A percentile compares a stretch with the other conserved stretches of the same genome.
Conservation (phyloP, 192 early-diverging fungal genomes). For the Rhizophagus prolifer region DNA sequence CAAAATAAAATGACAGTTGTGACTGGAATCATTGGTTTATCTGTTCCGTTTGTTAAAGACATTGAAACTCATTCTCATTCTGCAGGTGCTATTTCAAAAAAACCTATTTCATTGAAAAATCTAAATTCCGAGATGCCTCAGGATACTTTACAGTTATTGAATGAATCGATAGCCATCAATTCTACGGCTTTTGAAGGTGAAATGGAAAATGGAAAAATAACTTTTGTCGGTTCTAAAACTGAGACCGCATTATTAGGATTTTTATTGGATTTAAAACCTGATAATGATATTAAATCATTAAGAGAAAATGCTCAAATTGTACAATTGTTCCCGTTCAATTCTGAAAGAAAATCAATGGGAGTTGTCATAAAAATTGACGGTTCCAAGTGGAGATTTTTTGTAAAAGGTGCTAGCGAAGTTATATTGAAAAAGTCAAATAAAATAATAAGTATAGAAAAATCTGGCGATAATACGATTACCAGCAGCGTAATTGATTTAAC, state of each 20-base stretch:
- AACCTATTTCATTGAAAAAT: slow-evolving; percentile 43
- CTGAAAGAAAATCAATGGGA: slow-evolving; percentile 91
- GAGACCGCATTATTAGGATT: slow-evolving; percentile 90
- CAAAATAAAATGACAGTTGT: slow-evolving; percentile 99
- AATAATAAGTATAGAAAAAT: slow-evolving; percentile 58
- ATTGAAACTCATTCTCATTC: slow-evolving; percentile 30
- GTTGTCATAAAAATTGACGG: slow-evolving; percentile 57
- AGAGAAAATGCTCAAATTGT: slow-evolving; percentile 61
- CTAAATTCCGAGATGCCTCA: slow-evolving; percentile 45
- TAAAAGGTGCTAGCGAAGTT: slow-evolving; percentile 95
- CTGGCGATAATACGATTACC: slow-evolving; percentile 31
- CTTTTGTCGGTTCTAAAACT: slow-evolving; percentile 90
- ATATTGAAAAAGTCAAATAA: slow-evolving; percentile 66
- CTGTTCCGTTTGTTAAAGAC: slow-evolving; percentile 41
- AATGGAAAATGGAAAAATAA: slow-evolving; percentile 44
- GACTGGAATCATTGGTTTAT: slow-evolving; percentile 70
- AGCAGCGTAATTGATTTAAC: slow-evolving; percentile 32
- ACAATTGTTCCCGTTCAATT: slow-evolving; percentile 88
- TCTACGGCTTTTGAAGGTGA: slow-evolving; percentile 71
- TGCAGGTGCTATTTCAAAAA: slow-evolving; percentile 31
- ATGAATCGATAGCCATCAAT: slow-evolving; percentile 79
- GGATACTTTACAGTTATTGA: slow-evolving; percentile 49
- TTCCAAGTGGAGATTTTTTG: slow-evolving; percentile 68
- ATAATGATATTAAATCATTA: slow-evolving; percentile 54
- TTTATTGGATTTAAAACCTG: slow-evolving; percentile 62